A percentile compares a stretch with the other conserved stretches of the same genome.
Evolutionary conservation across 331 rosid species (phyloP).

Genomic region (Pyracantha coccinea): DNA sequence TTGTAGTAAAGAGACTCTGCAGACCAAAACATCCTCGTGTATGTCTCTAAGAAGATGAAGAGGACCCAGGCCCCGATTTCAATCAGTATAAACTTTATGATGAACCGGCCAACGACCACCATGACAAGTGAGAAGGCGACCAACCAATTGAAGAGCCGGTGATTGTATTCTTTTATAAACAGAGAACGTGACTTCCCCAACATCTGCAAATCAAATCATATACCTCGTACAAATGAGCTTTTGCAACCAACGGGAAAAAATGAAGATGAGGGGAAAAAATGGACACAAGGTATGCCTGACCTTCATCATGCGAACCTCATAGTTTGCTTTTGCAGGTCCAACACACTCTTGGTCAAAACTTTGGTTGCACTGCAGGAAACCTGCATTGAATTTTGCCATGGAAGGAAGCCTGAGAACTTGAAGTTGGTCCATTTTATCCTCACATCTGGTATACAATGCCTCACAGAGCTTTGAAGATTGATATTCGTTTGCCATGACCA

Average conservation of each 20-base stretch:
- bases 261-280: neutral
- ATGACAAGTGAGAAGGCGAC: slow-evolving; percentile 86
- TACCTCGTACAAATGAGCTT: slow-evolving; percentile 1
- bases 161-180: slow-evolving; percentile 87
- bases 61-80: slow-evolving; percentile 92
- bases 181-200: slow-evolving; percentile 62
- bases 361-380: slow-evolving; percentile 71
- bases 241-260: neutral
- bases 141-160: slow-evolving; percentile 93
- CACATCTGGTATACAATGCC: slow-evolving; percentile 69
- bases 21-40: slow-evolving; percentile 97
- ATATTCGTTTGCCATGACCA: slow-evolving; percentile 60
- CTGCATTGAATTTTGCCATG: slow-evolving; percentile 94
- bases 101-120: slow-evolving; percentile 89
- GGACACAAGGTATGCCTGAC: slow-evolving; percentile 22
- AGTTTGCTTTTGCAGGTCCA: slow-evolving; percentile 80
- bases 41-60: slow-evolving; percentile 88
- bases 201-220: slow-evolving; percentile 55
- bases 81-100: slow-evolving; percentile 66
- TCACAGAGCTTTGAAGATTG: slow-evolving; percentile 87
- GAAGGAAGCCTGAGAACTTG: slow-evolving; percentile 92
- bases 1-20: slow-evolving; percentile 91
- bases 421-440: slow-evolving; percentile 89
- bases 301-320: slow-evolving; percentile 82
- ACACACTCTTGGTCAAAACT: slow-evolving; percentile 70